Conservation (phyloP, 2,329 filamentous ascomycete genomes). For the Xylariaceae sp. region DNA sequence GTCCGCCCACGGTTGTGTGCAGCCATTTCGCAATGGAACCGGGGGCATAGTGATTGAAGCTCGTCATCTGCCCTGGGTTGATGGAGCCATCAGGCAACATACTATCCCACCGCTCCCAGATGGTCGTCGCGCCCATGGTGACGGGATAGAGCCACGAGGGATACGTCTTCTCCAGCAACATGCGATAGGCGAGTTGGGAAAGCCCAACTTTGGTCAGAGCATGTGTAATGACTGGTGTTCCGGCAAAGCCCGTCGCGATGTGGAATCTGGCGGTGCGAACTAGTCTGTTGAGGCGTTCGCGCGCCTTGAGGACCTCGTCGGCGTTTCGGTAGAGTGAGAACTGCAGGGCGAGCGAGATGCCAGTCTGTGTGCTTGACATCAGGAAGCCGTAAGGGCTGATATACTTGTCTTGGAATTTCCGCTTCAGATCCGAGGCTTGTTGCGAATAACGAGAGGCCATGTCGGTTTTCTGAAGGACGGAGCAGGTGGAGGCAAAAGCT, state of each 20-base stretch:
- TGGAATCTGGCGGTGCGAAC: slow-evolving; percentile 38
- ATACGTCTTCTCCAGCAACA: slow-evolving; percentile 49
- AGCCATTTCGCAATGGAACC: slow-evolving; percentile 52
- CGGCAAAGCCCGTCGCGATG: slow-evolving; percentile 48
- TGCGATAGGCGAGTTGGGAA: slow-evolving; percentile 45
- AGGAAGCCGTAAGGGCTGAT: slow-evolving; percentile 35
- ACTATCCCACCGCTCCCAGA: slow-evolving; percentile 56
- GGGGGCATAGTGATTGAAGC: slow-evolving; percentile 55
- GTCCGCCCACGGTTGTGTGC: slow-evolving; percentile 46
- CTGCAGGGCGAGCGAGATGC: slow-evolving; percentile 41
- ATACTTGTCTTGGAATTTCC: slow-evolving; percentile 39
- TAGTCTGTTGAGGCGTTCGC: slow-evolving; percentile 36
- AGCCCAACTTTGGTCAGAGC: slow-evolving; percentile 36
- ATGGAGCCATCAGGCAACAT: slow-evolving; percentile 47
- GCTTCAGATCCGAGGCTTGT: slow-evolving; percentile 25
- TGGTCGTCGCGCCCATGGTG: slow-evolving; percentile 49
- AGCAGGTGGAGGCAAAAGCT: too few species aligned
- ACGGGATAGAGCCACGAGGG: slow-evolving; percentile 55
- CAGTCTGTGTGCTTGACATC: slow-evolving; percentile 45
- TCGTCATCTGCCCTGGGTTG: slow-evolving; percentile 52
- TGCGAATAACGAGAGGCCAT: slow-evolving; percentile 27
- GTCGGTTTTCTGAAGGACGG: too few species aligned
- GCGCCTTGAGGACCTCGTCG: slow-evolving; percentile 27
- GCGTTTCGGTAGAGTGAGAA: slow-evolving; percentile 40
- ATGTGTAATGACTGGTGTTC: slow-evolving; percentile 44